Evolutionary conservation across 176 grass and related monocot genomes (phyloP).

Genomic region (Phoenix roebelenii): DNA sequence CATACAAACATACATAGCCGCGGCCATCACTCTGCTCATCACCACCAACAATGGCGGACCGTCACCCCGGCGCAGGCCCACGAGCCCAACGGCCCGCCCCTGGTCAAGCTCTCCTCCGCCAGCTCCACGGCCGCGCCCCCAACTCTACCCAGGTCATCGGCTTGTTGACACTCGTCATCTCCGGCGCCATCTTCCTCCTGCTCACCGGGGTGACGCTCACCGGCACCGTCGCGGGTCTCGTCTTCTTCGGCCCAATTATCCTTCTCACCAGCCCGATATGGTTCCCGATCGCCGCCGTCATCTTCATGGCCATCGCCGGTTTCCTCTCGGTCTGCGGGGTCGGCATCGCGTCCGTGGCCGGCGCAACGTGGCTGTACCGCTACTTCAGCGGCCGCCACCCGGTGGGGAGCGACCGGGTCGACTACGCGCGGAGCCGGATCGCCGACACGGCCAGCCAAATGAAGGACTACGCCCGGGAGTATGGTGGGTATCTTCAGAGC

Average conservation of each 20-base stretch:
- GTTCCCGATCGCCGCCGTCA: constrained; percentile 19
- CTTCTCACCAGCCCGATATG: constrained; percentile 58
- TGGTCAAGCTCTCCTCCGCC: constrained; percentile 27
- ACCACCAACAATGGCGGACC: constrained; percentile 14
- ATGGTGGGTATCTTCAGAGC: constrained; percentile 48
- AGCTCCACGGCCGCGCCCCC: constrained; percentile 48
- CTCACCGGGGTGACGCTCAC: constrained; percentile 53
- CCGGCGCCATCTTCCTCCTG: constrained; percentile 35
- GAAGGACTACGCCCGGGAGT: constrained; percentile 51
- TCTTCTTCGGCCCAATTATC: constrained; percentile 48
- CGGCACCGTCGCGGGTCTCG: constrained; percentile 40
- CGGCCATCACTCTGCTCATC: background rate
- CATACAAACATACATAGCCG: too few relatives aligned
- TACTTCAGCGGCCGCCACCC: constrained; percentile 50
- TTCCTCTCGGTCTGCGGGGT: constrained; percentile 41
- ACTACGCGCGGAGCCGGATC: constrained; percentile 80
- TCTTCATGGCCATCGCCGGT: constrained; percentile 14
- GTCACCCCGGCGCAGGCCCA: constrained; percentile 7
- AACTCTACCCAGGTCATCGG: constrained; percentile 41
- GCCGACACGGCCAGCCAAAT: constrained; percentile 49
- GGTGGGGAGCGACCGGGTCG: constrained; percentile 58
- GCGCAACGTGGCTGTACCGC: constrained; percentile 45
- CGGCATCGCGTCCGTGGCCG: constrained; percentile 31
- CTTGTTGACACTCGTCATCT: constrained; percentile 44
- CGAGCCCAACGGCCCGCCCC: constrained; percentile 16